Evolutionary conservation across 108 stramenopile species (phyloP).

Genomic region (Conticribra weissflogii): DNA sequence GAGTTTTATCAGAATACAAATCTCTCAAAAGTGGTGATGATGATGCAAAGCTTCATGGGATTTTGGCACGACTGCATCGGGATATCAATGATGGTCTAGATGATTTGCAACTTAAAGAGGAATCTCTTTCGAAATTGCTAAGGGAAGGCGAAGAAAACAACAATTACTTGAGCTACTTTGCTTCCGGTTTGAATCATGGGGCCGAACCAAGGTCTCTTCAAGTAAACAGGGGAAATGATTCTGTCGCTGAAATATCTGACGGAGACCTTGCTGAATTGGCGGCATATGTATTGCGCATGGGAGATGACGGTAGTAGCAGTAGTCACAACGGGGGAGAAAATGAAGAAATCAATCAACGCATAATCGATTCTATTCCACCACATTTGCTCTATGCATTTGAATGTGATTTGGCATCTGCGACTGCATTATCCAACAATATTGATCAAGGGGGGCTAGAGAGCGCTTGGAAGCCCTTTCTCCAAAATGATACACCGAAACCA

Average conservation of each 20-base stretch:
- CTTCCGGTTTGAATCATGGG: neutral
- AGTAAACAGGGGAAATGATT: neutral
- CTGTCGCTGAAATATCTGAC: slow-evolving; percentile 9
- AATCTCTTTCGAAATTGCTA: slow-evolving; percentile 14
- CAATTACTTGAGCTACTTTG: no score
- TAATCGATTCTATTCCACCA: slow-evolving; percentile 12
- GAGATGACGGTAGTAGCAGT: neutral
- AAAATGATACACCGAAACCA: neutral
- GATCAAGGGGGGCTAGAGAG: neutral
- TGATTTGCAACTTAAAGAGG: slow-evolving; percentile 2
- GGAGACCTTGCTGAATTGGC: slow-evolving; percentile 30
- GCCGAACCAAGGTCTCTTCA: neutral
- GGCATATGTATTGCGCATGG: slow-evolving; percentile 13
- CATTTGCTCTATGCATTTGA: slow-evolving; percentile 29
- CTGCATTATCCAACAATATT: neutral
- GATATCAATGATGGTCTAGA: slow-evolving; percentile 14
- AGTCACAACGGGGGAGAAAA: neutral
- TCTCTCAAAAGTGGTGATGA: slow-evolving; percentile 8
- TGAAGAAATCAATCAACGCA: neutral
- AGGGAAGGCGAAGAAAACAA: neutral
- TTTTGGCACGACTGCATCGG: slow-evolving; percentile 20
- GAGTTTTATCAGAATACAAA: slow-evolving; percentile 16
- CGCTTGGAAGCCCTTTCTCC: neutral
- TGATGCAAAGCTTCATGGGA: slow-evolving; percentile 6
- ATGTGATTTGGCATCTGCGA: slow-evolving; percentile 15